phyloP scores from a whole-genome alignment of 495 filamentous ascomycete genomes.

The Neurospora sp. region DNA sequence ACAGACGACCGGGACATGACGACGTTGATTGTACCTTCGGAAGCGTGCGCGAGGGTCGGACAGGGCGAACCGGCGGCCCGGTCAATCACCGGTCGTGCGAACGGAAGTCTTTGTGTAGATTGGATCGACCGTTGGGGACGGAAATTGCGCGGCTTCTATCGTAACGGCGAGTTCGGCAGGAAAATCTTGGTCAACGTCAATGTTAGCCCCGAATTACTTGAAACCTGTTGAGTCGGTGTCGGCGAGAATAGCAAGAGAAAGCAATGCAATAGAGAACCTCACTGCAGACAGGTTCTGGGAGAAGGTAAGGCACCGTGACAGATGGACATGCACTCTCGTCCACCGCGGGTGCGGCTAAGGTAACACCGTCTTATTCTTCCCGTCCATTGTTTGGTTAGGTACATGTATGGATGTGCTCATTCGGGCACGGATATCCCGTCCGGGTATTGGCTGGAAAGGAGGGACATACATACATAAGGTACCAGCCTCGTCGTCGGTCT shows the following conservation, averaged over 20 bases:
- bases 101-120: not conserved
- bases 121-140: not conserved
- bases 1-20: conserved; percentile 21
- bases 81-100: not conserved
- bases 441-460: not conserved
- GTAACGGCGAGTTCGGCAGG: not conserved
- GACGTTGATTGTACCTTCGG: conserved; percentile 25
- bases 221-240: not conserved
- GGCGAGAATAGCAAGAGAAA: not conserved
- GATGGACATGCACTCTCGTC: not conserved
- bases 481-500: conserved; percentile 22
- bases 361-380: not conserved
- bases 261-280: not conserved
- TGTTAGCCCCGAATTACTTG: not conserved
- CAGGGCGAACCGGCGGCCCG: conserved; percentile 5
- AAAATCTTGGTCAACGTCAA: not conserved
- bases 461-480: conserved; percentile 8
- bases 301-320: not conserved
- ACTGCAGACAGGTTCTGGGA: not conserved
- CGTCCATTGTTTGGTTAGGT: not conserved
- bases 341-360: not conserved
- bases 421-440: not conserved
- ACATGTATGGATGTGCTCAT: not conserved
- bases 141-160: not conserved
- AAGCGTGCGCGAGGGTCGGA: conserved; percentile 23